Conservation (phyloP, 306 rosid species). For the Calophaca sinica region DNA sequence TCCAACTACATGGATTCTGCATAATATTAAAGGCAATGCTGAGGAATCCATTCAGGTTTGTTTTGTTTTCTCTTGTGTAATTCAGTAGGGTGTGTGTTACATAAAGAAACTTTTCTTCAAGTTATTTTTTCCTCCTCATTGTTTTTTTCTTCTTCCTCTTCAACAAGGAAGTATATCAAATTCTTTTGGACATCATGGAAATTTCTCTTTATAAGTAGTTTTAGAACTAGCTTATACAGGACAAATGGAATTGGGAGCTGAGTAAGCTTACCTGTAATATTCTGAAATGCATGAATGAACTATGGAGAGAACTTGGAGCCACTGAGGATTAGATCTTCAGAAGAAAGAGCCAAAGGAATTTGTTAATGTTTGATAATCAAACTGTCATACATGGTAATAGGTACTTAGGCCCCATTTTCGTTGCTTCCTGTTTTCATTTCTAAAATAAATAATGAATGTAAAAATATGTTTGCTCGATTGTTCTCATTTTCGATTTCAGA, state of each 20-base stretch:
- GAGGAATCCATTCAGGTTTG: constrained; percentile 72
- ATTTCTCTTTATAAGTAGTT: neutral
- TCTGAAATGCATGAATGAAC: constrained; percentile 3
- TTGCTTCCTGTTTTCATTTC: too few species aligned
- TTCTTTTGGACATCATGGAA: neutral
- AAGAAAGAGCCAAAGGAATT: neutral
- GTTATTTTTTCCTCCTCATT: neutral
- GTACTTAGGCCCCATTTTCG: too few species aligned
- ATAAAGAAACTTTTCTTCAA: neutral
- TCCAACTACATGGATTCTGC: constrained; percentile 74
- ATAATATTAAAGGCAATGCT: constrained; percentile 60
- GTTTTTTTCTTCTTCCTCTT: neutral
- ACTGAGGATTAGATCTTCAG: neutral
- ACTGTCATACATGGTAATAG: too few species aligned
- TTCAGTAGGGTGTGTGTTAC: neutral
- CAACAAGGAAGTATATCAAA: neutral
- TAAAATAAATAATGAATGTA: too few species aligned
- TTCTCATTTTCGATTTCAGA: too few species aligned
- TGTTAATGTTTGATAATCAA: neutral
- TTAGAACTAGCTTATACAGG: neutral
- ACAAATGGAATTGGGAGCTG: neutral
- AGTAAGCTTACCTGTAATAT: neutral
- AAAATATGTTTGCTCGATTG: too few species aligned
- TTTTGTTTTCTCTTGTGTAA: neutral
- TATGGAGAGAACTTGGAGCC: neutral